phyloP scores from a whole-genome alignment of 148 eudicot species.

The Nyssa sinensis region DNA sequence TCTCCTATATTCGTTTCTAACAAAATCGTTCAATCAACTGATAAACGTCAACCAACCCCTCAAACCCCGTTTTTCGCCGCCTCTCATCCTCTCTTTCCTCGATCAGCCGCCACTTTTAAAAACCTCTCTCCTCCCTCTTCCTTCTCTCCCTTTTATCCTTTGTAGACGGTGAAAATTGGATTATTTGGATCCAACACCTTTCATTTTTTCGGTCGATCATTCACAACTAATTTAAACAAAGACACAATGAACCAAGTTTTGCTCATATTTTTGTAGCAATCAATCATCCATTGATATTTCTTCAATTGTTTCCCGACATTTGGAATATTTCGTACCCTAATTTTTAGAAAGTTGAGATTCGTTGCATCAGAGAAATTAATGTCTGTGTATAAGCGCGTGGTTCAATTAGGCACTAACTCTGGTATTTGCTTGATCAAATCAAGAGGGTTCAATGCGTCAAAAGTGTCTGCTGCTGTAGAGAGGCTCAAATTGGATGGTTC shows the following conservation, averaged over 20 bases:
- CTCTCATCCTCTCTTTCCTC: neutral
- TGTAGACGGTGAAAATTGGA: neutral
- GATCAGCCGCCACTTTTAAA: too few species aligned
- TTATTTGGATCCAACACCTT: neutral
- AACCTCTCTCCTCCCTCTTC: conserved; percentile 8
- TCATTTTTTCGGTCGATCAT: neutral
- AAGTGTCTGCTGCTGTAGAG: conserved; percentile 2
- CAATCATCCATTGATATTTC: neutral
- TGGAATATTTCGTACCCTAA: neutral
- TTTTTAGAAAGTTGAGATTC: neutral
- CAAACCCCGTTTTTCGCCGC: conserved; percentile 13
- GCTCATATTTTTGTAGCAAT: neutral
- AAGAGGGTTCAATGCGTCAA: conserved; percentile 18
- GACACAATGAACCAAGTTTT: neutral
- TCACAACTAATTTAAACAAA: neutral
- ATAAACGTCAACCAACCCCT: neutral
- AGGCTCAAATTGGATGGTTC: conserved; percentile 13
- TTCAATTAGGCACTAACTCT: conserved; percentile 34
- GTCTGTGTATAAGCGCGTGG: conserved; percentile 41
- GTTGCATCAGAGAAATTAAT: conserved; percentile 9
- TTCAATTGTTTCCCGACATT: neutral
- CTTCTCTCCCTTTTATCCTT: neutral
- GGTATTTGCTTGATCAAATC: conserved; percentile 21
- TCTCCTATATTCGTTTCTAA: too few species aligned
- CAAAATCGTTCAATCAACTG: neutral